phyloP scores from a whole-genome alignment of 1,284 basidiomycete species.

The Porogramme epimiltina region DNA sequence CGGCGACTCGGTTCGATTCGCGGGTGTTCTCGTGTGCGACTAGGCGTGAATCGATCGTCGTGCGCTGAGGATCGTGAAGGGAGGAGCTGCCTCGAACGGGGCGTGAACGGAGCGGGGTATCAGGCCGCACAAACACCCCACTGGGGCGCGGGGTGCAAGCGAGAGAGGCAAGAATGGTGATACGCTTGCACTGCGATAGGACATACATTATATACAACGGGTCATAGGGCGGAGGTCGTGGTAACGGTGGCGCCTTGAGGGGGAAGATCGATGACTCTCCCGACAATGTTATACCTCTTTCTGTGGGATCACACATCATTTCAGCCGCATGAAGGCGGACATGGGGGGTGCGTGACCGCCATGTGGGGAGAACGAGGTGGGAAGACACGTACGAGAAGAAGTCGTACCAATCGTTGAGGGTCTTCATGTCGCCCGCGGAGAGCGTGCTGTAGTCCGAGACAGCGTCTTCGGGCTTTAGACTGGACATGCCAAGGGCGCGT shows the following conservation, averaged over 20 bases:
- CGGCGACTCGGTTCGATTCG: too few relatives aligned
- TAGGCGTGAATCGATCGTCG: too few relatives aligned
- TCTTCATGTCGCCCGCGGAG: conserved; percentile 76
- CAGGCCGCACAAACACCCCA: too few relatives aligned
- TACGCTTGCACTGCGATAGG: not conserved
- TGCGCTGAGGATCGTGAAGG: too few relatives aligned
- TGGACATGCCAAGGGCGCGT: conserved; percentile 82
- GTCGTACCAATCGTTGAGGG: conserved; percentile 87
- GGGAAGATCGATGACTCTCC: conserved; percentile 56
- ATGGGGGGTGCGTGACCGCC: not conserved
- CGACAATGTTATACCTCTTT: conserved; percentile 85
- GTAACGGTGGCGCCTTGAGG: conserved; percentile 1
- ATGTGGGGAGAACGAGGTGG: too few relatives aligned
- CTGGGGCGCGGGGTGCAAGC: too few relatives aligned
- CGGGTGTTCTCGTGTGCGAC: too few relatives aligned
- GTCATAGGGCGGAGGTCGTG: not conserved
- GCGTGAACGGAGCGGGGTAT: too few relatives aligned
- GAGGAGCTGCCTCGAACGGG: too few relatives aligned
- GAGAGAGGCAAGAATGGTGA: too few relatives aligned
- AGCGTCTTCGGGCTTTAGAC: conserved; percentile 87
- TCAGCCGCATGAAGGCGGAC: not conserved
- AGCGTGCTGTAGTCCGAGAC: conserved; percentile 85
- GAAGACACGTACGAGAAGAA: conserved; percentile 66
- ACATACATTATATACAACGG: not conserved
- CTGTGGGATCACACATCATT: conserved; percentile 34